Evolutionary conservation across 1,284 basidiomycete genomes (phyloP), one percentile per base, ranked within the genome.

Genomic region (Ceratobasidium sp.): DNA sequence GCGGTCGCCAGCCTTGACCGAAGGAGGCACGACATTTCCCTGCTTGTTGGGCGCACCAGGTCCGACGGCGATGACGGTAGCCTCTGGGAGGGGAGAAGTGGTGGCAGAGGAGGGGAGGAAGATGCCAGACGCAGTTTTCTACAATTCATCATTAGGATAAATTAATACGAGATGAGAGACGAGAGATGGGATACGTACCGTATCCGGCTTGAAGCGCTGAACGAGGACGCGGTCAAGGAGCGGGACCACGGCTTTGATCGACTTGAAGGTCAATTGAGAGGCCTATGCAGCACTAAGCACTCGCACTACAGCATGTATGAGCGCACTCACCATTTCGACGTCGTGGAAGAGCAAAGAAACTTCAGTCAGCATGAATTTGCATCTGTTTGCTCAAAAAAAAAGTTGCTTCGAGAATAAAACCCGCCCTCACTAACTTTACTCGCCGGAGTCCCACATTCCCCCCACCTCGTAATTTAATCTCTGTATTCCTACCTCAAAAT

Each of bases 171-270:
- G 15, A n/a, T 31, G 41, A 24, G 51, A 47, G n/a, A n/a, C n/a
- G n/a, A n/a, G n/a, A n/a, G 17, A 69, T 57, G 44, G 8, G n/a
- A 45, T 24, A 86, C 90, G 78, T 80, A 96, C 94, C 1, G 93
- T 92, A 79, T 96, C 95, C 53, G 95, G 87, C 87, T 98, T 98
- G 90, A 97, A 97, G 77, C 97, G 90, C 86, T 99, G 97, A 76
- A 99, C 96, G 77, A 99, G 89, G 78, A 99, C 94, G 79, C 97
- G 94, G 91, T 99, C 97, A 76, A 99, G 87, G 72, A 99, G 91
- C 77, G 97, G 97, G 79, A 96, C 86, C 79, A 99, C 85, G 72
- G 96, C 88, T 86, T 91, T 95, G 89, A 99, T 98, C 79, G 91
- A 93, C 85, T 95, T 97, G 91, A 98, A 95, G 36, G 96, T 96